phyloP scores from a whole-genome alignment of 2,329 filamentous ascomycete genomes.

The Neurospora sp. region DNA sequence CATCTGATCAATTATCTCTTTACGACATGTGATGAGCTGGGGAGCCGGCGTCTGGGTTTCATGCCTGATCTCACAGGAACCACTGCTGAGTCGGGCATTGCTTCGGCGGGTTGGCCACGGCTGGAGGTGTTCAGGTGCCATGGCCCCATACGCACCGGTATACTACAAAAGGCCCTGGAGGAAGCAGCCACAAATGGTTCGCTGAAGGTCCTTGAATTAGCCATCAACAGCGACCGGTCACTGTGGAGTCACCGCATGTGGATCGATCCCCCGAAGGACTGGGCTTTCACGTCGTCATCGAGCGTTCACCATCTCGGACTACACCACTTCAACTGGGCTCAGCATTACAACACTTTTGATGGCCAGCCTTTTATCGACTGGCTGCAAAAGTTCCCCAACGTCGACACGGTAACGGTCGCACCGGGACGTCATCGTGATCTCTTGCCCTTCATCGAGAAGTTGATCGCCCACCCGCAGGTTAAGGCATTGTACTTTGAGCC shows the following conservation, averaged over 20 bases:
- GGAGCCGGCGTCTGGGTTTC: not conserved
- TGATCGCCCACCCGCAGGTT: constrained; percentile 9
- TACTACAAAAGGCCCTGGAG: constrained; percentile 5
- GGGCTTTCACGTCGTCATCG: constrained; percentile 6
- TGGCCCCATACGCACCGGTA: not conserved
- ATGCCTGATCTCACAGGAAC: not conserved
- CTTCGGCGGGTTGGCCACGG: constrained; percentile 2
- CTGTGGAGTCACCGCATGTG: not conserved
- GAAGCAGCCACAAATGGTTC: constrained; percentile 4
- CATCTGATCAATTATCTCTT: not conserved
- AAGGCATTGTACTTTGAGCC: constrained; percentile 2
- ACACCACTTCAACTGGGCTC: constrained; percentile 14
- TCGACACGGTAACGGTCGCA: constrained; percentile 12
- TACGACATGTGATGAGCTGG: not conserved
- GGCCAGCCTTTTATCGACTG: constrained; percentile 16
- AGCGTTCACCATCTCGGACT: constrained; percentile 14
- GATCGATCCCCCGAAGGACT: constrained; percentile 5
- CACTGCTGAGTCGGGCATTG: not conserved
- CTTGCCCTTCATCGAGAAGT: constrained; percentile 2
- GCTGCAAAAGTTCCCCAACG: constrained; percentile 12
- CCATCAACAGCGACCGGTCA: not conserved
- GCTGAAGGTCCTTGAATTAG: constrained; percentile 14
- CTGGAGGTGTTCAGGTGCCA: constrained; percentile 14
- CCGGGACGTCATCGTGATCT: constrained; percentile 5
- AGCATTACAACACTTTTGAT: constrained; percentile 5